These are phyloP conservation scores for Talinum fruticosum DNA, from an alignment of 148 eudicot species.

Conservation along the genomic window DNA sequence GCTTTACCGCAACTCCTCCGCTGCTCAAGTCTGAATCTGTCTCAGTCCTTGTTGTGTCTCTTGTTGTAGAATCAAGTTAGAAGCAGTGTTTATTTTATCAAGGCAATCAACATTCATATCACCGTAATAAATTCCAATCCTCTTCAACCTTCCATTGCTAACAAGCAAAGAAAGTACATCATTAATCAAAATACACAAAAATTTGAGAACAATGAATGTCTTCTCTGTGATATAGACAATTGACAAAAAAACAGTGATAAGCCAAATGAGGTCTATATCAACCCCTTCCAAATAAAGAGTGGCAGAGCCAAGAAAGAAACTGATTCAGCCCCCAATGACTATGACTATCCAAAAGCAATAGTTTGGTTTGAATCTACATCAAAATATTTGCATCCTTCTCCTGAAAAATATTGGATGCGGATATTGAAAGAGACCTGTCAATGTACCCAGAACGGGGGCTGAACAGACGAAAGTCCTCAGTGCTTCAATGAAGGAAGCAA, in stretches of 20 bases:
- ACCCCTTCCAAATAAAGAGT: no score
- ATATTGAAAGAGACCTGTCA: neutral
- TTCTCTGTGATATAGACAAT: neutral
- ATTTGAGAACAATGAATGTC: neutral
- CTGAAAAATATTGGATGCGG: neutral
- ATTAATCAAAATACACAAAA: neutral
- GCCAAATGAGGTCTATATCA: no score
- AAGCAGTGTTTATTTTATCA: no score
- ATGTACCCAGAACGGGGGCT: neutral
- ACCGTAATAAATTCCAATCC: no score
- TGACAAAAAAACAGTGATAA: neutral
- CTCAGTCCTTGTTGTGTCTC: neutral
- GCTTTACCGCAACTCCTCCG: no score
- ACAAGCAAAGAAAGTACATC: slow-evolving; percentile 5
- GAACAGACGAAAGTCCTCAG: neutral
- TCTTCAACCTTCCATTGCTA: no score
- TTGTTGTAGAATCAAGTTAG: no score
- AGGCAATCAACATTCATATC: no score
- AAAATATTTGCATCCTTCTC: neutral
- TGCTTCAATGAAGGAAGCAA: slow-evolving; percentile 66
- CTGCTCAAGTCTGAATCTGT: no score
- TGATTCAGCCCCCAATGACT: neutral
- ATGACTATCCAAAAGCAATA: neutral
- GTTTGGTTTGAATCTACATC: neutral
- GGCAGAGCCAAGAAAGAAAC: neutral